Evolutionary conservation across 805 yeast genomes (phyloP).

Genomic region (Trichomonascus vanleenenianus): DNA sequence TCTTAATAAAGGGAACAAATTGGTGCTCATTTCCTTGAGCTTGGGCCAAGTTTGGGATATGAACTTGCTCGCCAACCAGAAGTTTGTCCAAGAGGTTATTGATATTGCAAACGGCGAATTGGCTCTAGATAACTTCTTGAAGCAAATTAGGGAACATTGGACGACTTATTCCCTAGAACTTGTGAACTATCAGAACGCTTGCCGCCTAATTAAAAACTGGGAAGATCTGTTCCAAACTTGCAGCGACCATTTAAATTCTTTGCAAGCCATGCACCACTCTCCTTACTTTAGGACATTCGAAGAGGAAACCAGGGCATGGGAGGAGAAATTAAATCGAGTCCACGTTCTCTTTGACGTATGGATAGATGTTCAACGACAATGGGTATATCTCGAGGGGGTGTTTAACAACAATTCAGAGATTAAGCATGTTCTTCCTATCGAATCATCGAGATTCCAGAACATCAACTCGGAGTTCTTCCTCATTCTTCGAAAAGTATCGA

Average conservation of each 20-base stretch:
- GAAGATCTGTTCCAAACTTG: slow-evolving; percentile 49
- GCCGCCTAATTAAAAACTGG: slow-evolving; percentile 62
- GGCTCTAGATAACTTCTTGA: slow-evolving; percentile 50
- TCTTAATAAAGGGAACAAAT: slow-evolving; percentile 19
- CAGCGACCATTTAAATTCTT: slow-evolving; percentile 51
- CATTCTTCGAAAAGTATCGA: slow-evolving; percentile 42
- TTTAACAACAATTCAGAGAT: slow-evolving; percentile 52
- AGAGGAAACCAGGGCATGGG: slow-evolving; percentile 47
- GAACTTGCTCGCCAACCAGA: slow-evolving; percentile 39
- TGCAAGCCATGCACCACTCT: slow-evolving; percentile 66
- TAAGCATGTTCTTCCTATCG: slow-evolving; percentile 56
- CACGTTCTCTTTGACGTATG: slow-evolving; percentile 53
- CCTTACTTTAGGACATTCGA: slow-evolving; percentile 54
- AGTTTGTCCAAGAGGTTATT: slow-evolving; percentile 40
- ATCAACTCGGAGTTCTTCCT: slow-evolving; percentile 54
- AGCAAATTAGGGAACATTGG: slow-evolving; percentile 52
- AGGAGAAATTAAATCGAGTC: slow-evolving; percentile 44
- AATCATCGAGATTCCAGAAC: slow-evolving; percentile 56
- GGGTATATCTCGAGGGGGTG: slow-evolving; percentile 80
- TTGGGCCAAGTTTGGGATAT: slow-evolving; percentile 59
- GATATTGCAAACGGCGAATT: slow-evolving; percentile 67
- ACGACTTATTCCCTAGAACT: slow-evolving; percentile 39
- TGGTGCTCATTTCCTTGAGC: slow-evolving; percentile 26
- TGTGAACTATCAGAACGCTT: slow-evolving; percentile 44
- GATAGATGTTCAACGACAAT: slow-evolving; percentile 82